Evolutionary conservation across 2,329 filamentous ascomycete species (phyloP).

Genomic region (Trichoderma atroviride): DNA sequence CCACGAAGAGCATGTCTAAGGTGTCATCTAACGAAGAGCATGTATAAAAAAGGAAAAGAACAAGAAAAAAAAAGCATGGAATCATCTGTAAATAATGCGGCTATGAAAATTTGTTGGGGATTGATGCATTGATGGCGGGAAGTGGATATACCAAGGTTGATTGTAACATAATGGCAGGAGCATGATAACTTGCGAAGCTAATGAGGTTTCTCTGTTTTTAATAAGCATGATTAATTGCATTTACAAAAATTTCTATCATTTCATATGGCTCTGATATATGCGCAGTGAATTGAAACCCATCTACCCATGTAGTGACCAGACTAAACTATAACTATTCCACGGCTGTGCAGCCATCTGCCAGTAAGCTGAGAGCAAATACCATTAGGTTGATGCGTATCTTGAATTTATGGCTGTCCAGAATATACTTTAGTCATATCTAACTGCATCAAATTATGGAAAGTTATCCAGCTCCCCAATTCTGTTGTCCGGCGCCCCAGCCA

Average conservation of each 20-base stretch:
- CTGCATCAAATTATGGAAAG: no score
- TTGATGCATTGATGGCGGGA: slow-evolving; percentile 10
- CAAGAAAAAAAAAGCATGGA: neutral
- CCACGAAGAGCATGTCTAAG: slow-evolving; percentile 26
- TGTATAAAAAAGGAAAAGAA: neutral
- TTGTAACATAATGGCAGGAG: slow-evolving; percentile 13
- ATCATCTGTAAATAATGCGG: slow-evolving; percentile 7
- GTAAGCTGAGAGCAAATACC: no score
- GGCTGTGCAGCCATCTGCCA: no score
- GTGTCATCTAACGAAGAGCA: slow-evolving; percentile 20
- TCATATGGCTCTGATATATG: neutral
- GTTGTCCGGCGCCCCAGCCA: no score
- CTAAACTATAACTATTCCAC: no score
- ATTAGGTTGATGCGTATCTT: no score
- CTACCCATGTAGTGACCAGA: no score
- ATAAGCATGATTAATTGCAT: neutral
- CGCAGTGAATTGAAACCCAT: no score
- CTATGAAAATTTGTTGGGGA: slow-evolving; percentile 5
- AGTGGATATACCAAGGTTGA: slow-evolving; percentile 19
- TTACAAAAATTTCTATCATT: neutral
- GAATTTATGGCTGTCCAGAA: no score
- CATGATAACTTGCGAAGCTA: neutral
- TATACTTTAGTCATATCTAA: no score
- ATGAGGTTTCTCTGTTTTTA: neutral
- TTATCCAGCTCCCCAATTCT: no score